Evolutionary conservation across 768 basidiomycete species (phyloP).

Genomic region (Wakefieldia striispora): DNA sequence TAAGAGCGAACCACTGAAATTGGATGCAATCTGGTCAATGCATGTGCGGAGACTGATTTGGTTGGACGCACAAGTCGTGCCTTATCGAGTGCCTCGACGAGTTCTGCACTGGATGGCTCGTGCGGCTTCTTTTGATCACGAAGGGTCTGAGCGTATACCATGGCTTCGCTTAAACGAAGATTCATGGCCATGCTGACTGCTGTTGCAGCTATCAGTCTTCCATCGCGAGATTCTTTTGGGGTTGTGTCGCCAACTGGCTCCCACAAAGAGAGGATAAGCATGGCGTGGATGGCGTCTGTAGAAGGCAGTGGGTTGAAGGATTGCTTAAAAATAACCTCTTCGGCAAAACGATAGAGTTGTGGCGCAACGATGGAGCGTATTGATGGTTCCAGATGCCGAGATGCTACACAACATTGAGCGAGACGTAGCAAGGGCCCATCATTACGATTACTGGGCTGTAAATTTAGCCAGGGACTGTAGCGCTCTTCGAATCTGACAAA

Average conservation of each 20-base stretch:
- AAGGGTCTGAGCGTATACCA: constrained; percentile 31
- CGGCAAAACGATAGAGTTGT: constrained; percentile 40
- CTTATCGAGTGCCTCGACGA: constrained; percentile 34
- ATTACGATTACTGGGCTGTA: constrained; percentile 32
- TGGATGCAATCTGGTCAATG: constrained; percentile 15
- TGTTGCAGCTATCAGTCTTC: constrained; percentile 37
- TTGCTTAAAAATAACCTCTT: constrained; percentile 38
- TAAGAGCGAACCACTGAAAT: constrained; percentile 40
- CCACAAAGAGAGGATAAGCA: constrained; percentile 45
- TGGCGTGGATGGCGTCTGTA: constrained; percentile 40
- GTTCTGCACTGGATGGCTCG: constrained; percentile 27
- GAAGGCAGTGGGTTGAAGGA: constrained; percentile 43
- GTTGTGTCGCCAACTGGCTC: constrained; percentile 37
- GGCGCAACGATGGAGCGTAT: constrained; percentile 37
- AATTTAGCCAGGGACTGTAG: constrained; percentile 44
- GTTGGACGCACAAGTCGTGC: constrained; percentile 36
- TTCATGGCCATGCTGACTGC: constrained; percentile 50
- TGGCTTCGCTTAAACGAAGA: constrained; percentile 38
- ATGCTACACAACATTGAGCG: constrained; percentile 46
- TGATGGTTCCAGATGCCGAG: constrained; percentile 40
- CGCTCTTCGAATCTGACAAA: constrained; percentile 39
- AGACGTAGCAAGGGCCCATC: constrained; percentile 39
- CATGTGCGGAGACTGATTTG: constrained; percentile 4
- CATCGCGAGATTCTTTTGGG: constrained; percentile 35
- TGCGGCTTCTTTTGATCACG: constrained; percentile 28